Evolutionary conservation across 179 eudicot genomes (phyloP).

Genomic region (Beta macrorhiza): DNA sequence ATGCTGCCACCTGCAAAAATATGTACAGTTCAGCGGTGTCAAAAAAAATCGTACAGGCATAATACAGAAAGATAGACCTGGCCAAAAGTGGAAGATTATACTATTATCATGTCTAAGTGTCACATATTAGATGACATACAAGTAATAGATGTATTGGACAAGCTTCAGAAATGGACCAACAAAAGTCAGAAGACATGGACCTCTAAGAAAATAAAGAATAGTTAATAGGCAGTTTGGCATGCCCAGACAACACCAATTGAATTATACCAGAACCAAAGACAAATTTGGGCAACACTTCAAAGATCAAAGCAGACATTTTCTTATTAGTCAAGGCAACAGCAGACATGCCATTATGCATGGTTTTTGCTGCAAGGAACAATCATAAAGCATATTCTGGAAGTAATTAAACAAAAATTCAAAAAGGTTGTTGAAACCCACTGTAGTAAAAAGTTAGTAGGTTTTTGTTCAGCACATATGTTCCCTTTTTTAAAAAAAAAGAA

Average conservation of each 20-base stretch:
- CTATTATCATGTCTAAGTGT: background rate
- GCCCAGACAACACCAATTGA: background rate
- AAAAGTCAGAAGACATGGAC: background rate
- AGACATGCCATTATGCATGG: constrained; percentile 14
- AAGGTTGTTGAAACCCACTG: background rate
- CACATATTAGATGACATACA: background rate
- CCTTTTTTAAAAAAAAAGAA: too few relatives aligned
- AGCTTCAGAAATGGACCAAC: background rate
- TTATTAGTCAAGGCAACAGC: background rate
- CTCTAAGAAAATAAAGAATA: background rate
- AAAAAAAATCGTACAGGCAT: background rate
- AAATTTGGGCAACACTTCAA: background rate
- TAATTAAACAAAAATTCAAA: background rate
- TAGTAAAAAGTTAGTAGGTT: background rate
- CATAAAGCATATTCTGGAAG: background rate
- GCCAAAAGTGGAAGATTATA: background rate
- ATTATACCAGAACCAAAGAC: background rate
- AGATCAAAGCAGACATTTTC: background rate
- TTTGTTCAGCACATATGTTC: background rate
- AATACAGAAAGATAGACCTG: background rate
- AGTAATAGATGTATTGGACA: background rate
- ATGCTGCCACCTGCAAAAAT: constrained; percentile 76
- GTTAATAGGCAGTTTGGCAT: background rate
- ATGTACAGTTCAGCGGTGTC: background rate
- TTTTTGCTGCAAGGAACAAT: background rate